Evolutionary conservation across 306 rosid species (phyloP).

Genomic region (Prunus armeniaca): DNA sequence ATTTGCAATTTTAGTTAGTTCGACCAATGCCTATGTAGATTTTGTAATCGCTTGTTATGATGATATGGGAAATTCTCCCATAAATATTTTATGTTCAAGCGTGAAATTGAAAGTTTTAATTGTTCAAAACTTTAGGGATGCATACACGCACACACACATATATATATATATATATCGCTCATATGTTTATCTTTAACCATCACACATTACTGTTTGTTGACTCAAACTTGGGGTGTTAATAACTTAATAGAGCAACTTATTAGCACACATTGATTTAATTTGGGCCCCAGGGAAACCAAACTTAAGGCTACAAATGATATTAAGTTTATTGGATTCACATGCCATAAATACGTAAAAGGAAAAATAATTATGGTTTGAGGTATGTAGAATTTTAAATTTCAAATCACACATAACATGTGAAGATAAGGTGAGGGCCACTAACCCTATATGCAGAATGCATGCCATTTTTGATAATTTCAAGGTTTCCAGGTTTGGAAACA

Average conservation of each 20-base stretch:
- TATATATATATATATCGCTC: no score
- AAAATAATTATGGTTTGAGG: background rate
- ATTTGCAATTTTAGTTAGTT: no score
- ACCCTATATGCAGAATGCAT: no score
- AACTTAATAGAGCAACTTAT: background rate
- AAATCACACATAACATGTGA: background rate
- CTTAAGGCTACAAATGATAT: background rate
- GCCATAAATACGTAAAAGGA: background rate
- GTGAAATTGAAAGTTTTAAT: no score
- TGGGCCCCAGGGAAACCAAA: background rate
- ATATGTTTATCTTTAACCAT: background rate
- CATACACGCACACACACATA: no score
- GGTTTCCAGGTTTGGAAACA: no score
- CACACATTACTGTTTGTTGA: background rate
- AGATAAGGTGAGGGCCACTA: background rate
- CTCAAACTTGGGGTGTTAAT: background rate
- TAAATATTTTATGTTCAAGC: no score
- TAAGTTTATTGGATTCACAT: background rate
- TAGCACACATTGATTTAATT: background rate
- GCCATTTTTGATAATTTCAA: no score
- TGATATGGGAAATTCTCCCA: no score
- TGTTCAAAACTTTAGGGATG: no score
- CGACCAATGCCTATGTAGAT: no score
- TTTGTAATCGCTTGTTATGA: no score
- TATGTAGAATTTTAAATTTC: background rate